phyloP scores from a whole-genome alignment of 2,329 filamentous ascomycete genomes.

The Epichloe baconii region DNA sequence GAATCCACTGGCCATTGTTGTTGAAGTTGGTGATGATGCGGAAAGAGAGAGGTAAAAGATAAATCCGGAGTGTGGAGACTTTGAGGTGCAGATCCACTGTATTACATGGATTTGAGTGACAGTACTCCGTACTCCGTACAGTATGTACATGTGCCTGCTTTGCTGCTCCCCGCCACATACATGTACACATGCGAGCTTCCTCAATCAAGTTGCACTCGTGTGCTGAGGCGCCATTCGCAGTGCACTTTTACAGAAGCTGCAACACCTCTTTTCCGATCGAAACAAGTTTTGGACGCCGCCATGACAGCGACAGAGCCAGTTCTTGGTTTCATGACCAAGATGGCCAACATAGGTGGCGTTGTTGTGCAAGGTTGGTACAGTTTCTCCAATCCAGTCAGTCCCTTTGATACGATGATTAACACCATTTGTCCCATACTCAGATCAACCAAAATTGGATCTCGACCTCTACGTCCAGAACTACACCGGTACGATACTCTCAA shows the following conservation, averaged over 20 bases:
- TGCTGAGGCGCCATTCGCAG: no score
- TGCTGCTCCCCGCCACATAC: no score
- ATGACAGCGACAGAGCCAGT: constrained; percentile 26
- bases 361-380: constrained; percentile 32
- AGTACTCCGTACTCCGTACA: no score
- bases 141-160: no score
- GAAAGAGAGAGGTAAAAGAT: no score
- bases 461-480: constrained; percentile 89
- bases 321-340: constrained; percentile 31
- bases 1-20: no score
- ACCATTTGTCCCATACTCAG: constrained; percentile 26
- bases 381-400: neutral
- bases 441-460: constrained; percentile 77
- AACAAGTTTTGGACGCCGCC: neutral
- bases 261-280: neutral
- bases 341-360: constrained; percentile 31
- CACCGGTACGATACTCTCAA: constrained; percentile 40
- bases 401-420: neutral
- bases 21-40: no score
- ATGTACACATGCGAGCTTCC: no score
- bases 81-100: no score
- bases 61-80: no score
- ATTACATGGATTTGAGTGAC: no score
- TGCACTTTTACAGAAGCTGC: neutral
- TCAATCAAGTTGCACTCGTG: no score